These are phyloP conservation scores for Tulasnella sp. DNA, from an alignment of 768 basidiomycete genomes.

Conservation along the genomic window DNA sequence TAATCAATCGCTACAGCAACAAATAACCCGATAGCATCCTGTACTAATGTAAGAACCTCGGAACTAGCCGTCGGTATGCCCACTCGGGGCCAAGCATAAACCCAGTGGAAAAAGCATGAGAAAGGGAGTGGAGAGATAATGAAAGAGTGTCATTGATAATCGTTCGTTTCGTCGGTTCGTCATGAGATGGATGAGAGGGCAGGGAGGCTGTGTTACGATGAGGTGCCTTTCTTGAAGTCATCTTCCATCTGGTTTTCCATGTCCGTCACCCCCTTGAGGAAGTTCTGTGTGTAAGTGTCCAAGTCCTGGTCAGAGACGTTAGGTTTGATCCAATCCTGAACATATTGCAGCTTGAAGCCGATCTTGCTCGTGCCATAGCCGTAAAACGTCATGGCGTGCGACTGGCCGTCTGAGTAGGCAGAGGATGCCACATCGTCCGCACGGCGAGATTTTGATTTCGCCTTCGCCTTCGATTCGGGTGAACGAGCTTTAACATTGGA, in stretches of 20 bases:
- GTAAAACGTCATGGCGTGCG: conserved; percentile 44
- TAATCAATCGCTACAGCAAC: no score
- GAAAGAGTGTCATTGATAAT: no score
- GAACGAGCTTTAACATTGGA: neutral
- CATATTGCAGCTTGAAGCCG: conserved; percentile 50
- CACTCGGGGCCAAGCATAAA: no score
- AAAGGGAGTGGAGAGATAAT: no score
- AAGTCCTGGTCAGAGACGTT: conserved; percentile 30
- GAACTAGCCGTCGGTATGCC: no score
- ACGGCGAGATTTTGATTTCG: neutral
- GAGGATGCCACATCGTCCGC: conserved; percentile 18
- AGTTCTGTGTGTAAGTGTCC: conserved; percentile 35
- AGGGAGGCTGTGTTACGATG: no score
- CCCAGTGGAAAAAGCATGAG: no score
- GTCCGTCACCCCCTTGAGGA: conserved; percentile 38
- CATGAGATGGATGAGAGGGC: no score
- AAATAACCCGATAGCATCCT: no score
- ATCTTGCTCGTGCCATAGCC: conserved; percentile 36
- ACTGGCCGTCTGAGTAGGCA: conserved; percentile 51
- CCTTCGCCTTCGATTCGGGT: neutral
- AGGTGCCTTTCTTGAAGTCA: conserved; percentile 12
- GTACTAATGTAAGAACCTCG: no score
- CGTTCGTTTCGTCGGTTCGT: no score
- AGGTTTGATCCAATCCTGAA: conserved; percentile 34
- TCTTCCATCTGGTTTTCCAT: conserved; percentile 29